Evolutionary conservation across 306 rosid genomes (phyloP).

Genomic region (Albizia julibrissin): DNA sequence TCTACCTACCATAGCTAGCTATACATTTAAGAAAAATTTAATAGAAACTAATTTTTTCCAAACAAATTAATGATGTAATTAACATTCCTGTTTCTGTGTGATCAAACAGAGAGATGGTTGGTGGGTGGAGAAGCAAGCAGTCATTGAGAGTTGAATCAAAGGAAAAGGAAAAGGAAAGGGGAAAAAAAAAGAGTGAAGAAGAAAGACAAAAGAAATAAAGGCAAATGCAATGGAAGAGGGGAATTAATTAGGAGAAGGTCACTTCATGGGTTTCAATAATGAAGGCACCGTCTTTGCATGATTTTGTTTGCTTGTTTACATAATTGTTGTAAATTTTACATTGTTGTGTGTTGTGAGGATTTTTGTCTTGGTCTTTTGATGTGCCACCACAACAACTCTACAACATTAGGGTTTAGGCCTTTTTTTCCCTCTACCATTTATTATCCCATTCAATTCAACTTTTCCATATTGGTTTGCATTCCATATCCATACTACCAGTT

Average conservation of each 20-base stretch:
- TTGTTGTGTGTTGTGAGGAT: neutral
- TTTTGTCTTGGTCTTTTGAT: constrained; percentile 1
- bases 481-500: neutral
- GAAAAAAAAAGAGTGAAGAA: neutral
- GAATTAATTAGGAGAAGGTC: neutral
- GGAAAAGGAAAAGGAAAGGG: neutral
- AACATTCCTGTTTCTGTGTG: neutral
- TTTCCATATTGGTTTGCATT: neutral
- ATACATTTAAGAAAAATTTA: neutral
- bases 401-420: neutral
- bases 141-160: neutral
- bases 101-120: neutral
- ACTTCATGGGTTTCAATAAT: neutral
- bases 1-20: neutral
- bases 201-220: neutral
- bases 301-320: neutral
- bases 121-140: neutral
- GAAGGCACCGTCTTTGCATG: neutral
- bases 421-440: neutral
- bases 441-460: neutral
- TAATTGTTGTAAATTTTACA: neutral
- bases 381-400: constrained; percentile 6
- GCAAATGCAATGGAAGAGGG: neutral
- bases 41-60: neutral
- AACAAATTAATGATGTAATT: neutral